Conservation (phyloP, 768 basidiomycete genomes). For the Exidia glandulosa region DNA sequence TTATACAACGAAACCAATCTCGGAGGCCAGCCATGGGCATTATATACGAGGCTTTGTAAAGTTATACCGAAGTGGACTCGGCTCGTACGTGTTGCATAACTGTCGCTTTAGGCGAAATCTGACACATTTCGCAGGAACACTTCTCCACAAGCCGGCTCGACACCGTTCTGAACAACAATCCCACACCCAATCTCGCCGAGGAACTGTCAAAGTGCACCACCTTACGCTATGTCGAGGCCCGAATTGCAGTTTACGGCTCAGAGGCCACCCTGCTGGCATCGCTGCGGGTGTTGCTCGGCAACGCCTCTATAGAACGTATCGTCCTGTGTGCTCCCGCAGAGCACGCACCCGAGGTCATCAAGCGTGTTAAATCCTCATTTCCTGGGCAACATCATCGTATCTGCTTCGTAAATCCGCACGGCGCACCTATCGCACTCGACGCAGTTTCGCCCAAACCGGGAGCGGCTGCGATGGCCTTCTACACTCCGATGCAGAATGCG, state of each 20-base stretch:
- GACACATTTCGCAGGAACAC: neutral
- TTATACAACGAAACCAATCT: neutral
- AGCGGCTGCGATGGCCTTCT: neutral
- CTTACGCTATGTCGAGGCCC: too few species aligned
- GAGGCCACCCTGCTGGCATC: too few species aligned
- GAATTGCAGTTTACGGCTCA: too few species aligned
- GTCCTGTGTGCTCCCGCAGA: too few species aligned
- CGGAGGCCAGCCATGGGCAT: neutral
- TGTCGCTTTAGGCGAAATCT: neutral
- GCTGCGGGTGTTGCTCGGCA: too few species aligned
- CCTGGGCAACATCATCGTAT: neutral
- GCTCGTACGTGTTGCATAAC: neutral
- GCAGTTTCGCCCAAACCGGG: neutral
- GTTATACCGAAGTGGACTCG: neutral
- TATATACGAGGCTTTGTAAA: neutral
- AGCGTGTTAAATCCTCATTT: too few species aligned
- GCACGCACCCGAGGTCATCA: too few species aligned
- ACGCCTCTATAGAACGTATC: too few species aligned
- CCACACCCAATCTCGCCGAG: too few species aligned
- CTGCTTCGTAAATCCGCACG: neutral
- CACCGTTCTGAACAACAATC: too few species aligned
- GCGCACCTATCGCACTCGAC: neutral
- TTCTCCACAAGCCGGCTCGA: neutral
- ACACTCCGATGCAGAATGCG: neutral
- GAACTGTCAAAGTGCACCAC: too few species aligned